Conservation (phyloP, 108 stramenopile genomes). For the Nannochloropsis oceanica region DNA sequence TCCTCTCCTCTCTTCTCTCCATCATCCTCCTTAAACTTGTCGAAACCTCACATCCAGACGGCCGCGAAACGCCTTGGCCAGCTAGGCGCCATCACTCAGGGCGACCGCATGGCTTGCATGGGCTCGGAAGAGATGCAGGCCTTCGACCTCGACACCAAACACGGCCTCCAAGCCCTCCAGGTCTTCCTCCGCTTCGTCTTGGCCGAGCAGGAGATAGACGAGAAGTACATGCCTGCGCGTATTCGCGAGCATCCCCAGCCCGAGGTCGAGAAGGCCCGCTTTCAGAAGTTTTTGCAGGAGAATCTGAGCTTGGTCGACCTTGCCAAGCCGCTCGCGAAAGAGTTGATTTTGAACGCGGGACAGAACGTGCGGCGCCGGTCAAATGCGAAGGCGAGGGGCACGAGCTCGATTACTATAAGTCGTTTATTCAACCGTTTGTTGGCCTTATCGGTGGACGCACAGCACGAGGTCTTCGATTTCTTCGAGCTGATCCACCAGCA, state of each 20-base stretch:
- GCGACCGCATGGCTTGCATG: slow-evolving; percentile 49
- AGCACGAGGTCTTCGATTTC: neutral
- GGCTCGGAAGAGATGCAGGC: neutral
- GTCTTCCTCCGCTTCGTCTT: neutral
- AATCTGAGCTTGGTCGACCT: neutral
- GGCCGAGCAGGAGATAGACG: neutral
- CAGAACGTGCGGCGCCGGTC: neutral
- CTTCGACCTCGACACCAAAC: neutral
- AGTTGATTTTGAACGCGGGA: neutral
- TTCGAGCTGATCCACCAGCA: neutral
- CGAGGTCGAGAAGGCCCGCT: neutral
- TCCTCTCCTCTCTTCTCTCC: no score
- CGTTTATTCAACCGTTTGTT: neutral
- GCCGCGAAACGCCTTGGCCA: slow-evolving; percentile 50
- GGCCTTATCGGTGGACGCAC: neutral
- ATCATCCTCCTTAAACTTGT: no score
- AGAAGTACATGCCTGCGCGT: neutral
- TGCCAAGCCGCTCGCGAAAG: neutral
- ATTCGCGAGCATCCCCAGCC: neutral
- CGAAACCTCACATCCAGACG: neutral
- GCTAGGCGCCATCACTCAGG: slow-evolving; percentile 57
- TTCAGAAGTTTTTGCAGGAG: neutral
- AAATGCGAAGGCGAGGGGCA: neutral
- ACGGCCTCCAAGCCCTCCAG: neutral
- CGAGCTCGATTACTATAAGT: neutral